Percentiles rank a stretch among this genome's conserved stretches.
These are phyloP conservation scores for Seiridium cupressi DNA, from an alignment of 2,329 filamentous ascomycete species.

Conservation along the genomic window DNA sequence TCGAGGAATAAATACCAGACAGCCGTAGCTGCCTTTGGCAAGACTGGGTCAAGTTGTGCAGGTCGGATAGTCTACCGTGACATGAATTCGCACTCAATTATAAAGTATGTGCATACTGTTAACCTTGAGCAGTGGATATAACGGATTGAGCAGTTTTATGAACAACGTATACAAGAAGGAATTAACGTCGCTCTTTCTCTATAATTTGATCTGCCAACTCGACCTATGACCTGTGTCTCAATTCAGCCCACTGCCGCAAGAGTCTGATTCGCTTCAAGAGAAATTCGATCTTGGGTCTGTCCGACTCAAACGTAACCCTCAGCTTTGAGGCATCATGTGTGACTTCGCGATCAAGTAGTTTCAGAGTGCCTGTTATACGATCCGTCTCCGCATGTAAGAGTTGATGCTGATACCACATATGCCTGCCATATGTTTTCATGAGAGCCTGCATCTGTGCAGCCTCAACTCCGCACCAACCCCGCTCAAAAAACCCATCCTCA, in stretches of 20 bases:
- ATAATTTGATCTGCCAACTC: no score
- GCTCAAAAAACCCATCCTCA: background rate
- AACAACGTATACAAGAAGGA: no score
- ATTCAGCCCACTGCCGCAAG: background rate
- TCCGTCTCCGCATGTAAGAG: background rate
- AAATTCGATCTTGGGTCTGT: slow-evolving; percentile 1
- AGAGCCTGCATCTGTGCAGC: background rate
- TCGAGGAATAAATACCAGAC: no score
- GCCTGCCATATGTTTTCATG: background rate
- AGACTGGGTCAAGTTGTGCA: no score
- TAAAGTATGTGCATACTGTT: no score
- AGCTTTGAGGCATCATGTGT: background rate
- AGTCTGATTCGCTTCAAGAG: background rate
- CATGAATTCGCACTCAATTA: no score
- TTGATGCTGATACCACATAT: slow-evolving; percentile 2
- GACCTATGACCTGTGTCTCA: background rate
- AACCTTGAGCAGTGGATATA: no score
- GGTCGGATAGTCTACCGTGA: no score
- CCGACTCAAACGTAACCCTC: background rate
- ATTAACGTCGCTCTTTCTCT: no score
- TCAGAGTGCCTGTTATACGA: background rate
- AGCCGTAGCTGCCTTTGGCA: no score
- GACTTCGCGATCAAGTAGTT: background rate
- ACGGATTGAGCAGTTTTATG: no score
- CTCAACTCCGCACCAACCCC: slow-evolving; percentile 1